Percentiles rank a stretch among this genome's conserved stretches.
These are phyloP conservation scores for Daldinia eschscholtzii DNA, from an alignment of 2,329 filamentous ascomycete genomes.

Conservation along the genomic window DNA sequence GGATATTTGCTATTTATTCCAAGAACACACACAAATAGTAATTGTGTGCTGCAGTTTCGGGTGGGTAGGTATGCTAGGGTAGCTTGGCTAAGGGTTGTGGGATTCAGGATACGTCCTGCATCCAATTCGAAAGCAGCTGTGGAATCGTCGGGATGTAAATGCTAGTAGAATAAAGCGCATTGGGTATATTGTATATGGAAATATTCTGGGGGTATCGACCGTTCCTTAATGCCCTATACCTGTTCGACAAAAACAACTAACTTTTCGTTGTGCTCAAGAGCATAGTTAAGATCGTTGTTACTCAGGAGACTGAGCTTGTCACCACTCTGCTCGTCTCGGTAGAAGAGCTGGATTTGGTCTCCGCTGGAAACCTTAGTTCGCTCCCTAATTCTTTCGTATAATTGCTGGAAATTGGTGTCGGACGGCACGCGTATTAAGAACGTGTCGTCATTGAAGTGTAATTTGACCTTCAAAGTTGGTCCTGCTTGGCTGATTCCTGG, in stretches of 20 bases:
- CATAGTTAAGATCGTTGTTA: constrained; percentile 84
- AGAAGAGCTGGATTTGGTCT: constrained; percentile 83
- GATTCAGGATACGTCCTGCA: constrained; percentile 6
- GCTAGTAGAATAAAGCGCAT: constrained; percentile 41
- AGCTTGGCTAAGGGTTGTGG: constrained; percentile 13
- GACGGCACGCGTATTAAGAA: constrained; percentile 90
- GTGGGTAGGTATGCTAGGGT: constrained; percentile 7
- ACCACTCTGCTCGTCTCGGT: constrained; percentile 85
- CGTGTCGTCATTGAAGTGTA: constrained; percentile 91
- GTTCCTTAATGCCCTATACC: constrained; percentile 52
- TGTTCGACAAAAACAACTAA: constrained; percentile 79
- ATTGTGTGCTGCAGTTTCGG: constrained; percentile 19
- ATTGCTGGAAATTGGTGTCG: constrained; percentile 80
- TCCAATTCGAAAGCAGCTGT: constrained; percentile 27
- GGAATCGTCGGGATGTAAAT: constrained; percentile 44
- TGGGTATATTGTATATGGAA: constrained; percentile 50
- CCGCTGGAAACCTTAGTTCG: constrained; percentile 78
- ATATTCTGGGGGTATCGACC: constrained; percentile 37
- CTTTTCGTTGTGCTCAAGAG: constrained; percentile 87
- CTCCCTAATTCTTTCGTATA: constrained; percentile 87
- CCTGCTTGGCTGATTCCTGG: constrained; percentile 61
- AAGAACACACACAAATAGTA: constrained; percentile 14
- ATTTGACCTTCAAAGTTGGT: constrained; percentile 88
- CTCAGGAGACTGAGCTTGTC: constrained; percentile 80
- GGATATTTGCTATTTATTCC: constrained; percentile 26